Evolutionary conservation across 345 rosid genomes (phyloP).

Genomic region (Eutrema yunnanense): DNA sequence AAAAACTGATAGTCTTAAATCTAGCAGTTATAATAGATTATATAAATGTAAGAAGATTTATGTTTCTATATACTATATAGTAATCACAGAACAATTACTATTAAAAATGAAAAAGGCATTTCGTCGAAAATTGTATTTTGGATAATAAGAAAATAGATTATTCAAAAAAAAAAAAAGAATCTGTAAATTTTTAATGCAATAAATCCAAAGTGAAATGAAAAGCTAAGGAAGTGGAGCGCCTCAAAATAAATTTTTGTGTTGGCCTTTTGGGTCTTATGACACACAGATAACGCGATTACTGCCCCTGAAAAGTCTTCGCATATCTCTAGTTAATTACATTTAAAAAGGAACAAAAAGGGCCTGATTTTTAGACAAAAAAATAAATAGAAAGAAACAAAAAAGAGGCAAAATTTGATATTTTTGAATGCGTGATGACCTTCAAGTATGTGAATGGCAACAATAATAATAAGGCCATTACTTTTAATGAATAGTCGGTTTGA

Average conservation of each 20-base stretch:
- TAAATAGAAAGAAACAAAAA: neutral
- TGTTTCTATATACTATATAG: neutral
- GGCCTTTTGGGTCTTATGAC: conserved; percentile 4
- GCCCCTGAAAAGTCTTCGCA: neutral
- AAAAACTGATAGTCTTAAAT: neutral
- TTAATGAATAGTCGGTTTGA: conserved; percentile 21
- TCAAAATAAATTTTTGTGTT: conserved; percentile 4
- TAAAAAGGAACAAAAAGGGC: neutral
- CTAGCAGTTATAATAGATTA: no score
- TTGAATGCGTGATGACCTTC: conserved; percentile 9
- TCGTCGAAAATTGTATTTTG: neutral
- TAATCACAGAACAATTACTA: neutral
- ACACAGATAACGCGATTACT: neutral
- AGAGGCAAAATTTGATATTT: neutral
- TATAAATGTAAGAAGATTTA: neutral
- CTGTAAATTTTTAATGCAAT: neutral
- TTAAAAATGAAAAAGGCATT: neutral
- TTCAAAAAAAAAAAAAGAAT: neutral
- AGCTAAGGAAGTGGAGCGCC: conserved; percentile 27
- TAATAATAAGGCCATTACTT: neutral
- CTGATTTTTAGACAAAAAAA: neutral
- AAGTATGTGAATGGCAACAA: conserved; percentile 6
- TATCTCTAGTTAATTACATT: neutral
- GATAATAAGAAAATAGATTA: neutral
- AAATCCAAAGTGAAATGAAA: neutral